phyloP scores from a whole-genome alignment of 1,284 basidiomycete genomes.

The Moesziomyces antarcticus region DNA sequence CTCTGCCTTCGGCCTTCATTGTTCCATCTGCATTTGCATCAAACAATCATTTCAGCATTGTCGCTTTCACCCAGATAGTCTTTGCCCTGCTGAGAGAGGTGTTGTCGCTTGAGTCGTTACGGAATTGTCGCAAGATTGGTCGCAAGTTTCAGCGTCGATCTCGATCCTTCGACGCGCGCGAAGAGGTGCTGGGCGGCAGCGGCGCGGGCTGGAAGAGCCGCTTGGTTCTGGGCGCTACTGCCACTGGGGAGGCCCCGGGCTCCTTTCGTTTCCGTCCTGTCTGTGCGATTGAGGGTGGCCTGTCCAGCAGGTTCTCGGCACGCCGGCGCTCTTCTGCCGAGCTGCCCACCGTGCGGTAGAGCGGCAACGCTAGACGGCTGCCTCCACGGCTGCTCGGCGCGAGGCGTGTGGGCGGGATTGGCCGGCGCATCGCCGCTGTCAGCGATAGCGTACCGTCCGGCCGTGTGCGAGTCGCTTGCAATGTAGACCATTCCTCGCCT shows the following conservation, averaged over 20 bases:
- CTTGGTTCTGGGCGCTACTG: slow-evolving; percentile 1
- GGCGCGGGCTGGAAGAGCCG: slow-evolving; percentile 24
- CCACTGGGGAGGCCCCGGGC: no score
- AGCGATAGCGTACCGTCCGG: slow-evolving; percentile 25
- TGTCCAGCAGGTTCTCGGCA: slow-evolving; percentile 15
- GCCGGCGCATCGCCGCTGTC: slow-evolving; percentile 20
- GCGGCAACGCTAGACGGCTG: slow-evolving; percentile 27
- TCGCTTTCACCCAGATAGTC: no score
- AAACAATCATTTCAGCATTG: no score
- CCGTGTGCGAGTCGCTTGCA: slow-evolving; percentile 14
- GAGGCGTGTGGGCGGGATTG: slow-evolving; percentile 29
- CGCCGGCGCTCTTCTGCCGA: slow-evolving; percentile 26
- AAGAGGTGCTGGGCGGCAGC: not conserved
- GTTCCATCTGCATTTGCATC: not conserved
- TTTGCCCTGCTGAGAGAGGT: no score
- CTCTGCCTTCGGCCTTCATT: not conserved
- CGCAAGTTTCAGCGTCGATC: not conserved
- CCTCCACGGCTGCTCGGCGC: slow-evolving; percentile 9
- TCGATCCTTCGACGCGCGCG: not conserved
- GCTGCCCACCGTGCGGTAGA: slow-evolving; percentile 31
- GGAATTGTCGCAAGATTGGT: no score
- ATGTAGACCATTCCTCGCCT: slow-evolving; percentile 39
- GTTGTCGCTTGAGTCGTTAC: no score
- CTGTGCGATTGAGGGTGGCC: not conserved
- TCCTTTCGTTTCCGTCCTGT: not conserved